A percentile compares a stretch with the other conserved stretches of the same genome.
Conservation (phyloP, 768 basidiomycete genomes). For the Kwoniella sp. region DNA sequence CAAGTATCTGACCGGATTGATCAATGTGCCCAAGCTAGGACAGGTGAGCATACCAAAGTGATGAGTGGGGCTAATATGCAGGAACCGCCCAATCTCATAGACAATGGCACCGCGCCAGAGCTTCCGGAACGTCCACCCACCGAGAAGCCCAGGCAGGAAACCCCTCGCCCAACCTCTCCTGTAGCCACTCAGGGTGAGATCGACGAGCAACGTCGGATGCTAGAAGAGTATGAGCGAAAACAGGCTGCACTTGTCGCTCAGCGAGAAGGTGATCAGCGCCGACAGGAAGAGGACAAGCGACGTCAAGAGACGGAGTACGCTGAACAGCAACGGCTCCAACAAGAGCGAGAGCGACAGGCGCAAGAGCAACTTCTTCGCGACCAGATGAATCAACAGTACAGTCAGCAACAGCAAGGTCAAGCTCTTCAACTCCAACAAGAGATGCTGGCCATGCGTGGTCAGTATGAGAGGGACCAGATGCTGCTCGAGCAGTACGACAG, state of each 20-base stretch:
- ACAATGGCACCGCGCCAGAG: conserved; percentile 78
- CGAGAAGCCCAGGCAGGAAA: conserved; percentile 59
- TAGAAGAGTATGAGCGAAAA: conserved; percentile 95
- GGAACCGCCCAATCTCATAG: conserved; percentile 95
- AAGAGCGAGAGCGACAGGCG: conserved; percentile 80
- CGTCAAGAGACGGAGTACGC: conserved; percentile 87
- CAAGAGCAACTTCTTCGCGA: conserved; percentile 74
- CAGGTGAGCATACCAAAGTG: conserved; percentile 62
- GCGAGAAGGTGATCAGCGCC: conserved; percentile 79
- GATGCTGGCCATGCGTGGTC: conserved; percentile 87
- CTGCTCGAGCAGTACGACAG: conserved; percentile 96
- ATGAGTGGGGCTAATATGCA: conserved; percentile 53
- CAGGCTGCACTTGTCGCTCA: conserved; percentile 82
- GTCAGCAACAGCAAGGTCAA: conserved; percentile 65
- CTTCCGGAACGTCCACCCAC: conserved; percentile 71
- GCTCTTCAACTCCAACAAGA: conserved; percentile 84
- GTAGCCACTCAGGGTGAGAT: conserved; percentile 69
- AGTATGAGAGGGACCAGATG: conserved; percentile 97
- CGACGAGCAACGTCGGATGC: conserved; percentile 86
- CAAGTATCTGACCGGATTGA: conserved; percentile 93
- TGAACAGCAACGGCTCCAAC: conserved; percentile 80
- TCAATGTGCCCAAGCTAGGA: conserved; percentile 97
- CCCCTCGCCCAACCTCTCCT: conserved; percentile 69
- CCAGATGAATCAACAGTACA: conserved; percentile 69
- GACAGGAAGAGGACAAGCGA: conserved; percentile 73